Evolutionary conservation across 306 rosid genomes (phyloP), one percentile per base, ranked within the genome.

Genomic region (Sophora flavescens): DNA sequence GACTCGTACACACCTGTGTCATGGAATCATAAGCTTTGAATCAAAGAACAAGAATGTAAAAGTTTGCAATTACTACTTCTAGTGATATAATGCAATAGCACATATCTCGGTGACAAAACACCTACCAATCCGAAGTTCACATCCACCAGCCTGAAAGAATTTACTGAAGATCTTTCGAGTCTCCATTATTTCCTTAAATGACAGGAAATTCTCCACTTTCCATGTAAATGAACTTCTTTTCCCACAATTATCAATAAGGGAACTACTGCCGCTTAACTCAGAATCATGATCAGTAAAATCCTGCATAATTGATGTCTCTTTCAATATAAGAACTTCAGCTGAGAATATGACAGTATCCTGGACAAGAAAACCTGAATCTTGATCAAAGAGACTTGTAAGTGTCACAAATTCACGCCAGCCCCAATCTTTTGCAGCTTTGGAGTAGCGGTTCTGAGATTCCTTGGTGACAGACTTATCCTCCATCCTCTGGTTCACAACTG

Each of bases 381-480:
- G 99, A 96, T 96, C 99, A 52, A 96, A 96, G 71, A 96, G 90
- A 87, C 99, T 93, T 26, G 99, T 96, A 70, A 96, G 99, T 1
- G 99, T 96, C 87, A 96, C 99, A 85, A 96, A 96, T 87, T 96
- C 99, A 82, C 99, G 96, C 99, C 99, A 96, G 12, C 99, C 99
- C 99, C 99, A 96, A 84, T 96, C 99, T 87, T 96, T 96, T 75
- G 98, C 99, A 72, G 98, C 98, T 90, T 96, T 96, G 75, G 99
- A 92, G 88, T 96, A 96, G 77, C 99, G 99, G 73, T 96, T 96
- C 72, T 96, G 99, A 83, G 99, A 96, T 79, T 96, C 99, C 90
- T 96, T 96, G 11, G 93, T 91, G 81, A 96, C 98, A 82, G 99
- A 96, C 85, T 96, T 96, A 18, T 96, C 98, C 70, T 96, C 99